phyloP scores from a whole-genome alignment of 192 early-diverging fungal genomes.

The Entomortierella chlamydospora region DNA sequence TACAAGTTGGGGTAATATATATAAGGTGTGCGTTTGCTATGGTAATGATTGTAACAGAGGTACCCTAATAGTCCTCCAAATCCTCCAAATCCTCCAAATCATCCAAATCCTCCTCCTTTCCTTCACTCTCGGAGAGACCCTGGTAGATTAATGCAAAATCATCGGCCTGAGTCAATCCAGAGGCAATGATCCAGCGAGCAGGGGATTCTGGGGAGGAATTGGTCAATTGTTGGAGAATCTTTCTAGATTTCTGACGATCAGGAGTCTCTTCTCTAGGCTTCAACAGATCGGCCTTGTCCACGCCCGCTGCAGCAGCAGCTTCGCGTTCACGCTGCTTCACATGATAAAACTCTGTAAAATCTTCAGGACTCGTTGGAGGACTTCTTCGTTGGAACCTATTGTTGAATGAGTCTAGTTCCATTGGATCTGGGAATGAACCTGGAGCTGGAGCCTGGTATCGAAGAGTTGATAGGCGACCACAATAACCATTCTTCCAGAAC shows the following conservation, averaged over 20 bases:
- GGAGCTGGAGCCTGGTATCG: slow-evolving; percentile 28
- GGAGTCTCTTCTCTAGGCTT: neutral
- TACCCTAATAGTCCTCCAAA: too few species aligned
- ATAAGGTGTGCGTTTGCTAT: too few species aligned
- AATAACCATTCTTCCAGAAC: slow-evolving; percentile 51
- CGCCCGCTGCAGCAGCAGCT: neutral
- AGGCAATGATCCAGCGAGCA: slow-evolving; percentile 39
- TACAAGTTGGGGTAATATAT: too few species aligned
- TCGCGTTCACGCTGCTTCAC: slow-evolving; percentile 28
- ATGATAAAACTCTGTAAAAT: slow-evolving; percentile 28
- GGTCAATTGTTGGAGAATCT: slow-evolving; percentile 1
- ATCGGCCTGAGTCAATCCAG: slow-evolving; percentile 34
- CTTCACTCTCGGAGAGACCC: slow-evolving; percentile 18
- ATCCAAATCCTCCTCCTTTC: slow-evolving; percentile 7
- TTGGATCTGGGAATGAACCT: neutral
- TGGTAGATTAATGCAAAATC: slow-evolving; percentile 34
- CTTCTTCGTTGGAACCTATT: slow-evolving; percentile 9
- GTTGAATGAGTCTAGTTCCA: neutral
- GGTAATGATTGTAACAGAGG: too few species aligned
- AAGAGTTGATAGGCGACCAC: slow-evolving; percentile 34
- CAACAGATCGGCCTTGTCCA: neutral
- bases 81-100: too few species aligned
- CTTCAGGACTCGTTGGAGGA: slow-evolving; percentile 12
- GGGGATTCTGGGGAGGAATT: slow-evolving; percentile 1
- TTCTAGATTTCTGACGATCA: neutral